Percentiles rank a stretch among this genome's conserved stretches.
Evolutionary conservation across 2,329 filamentous ascomycete species (phyloP).

Genomic region (Claviceps spartinae): DNA sequence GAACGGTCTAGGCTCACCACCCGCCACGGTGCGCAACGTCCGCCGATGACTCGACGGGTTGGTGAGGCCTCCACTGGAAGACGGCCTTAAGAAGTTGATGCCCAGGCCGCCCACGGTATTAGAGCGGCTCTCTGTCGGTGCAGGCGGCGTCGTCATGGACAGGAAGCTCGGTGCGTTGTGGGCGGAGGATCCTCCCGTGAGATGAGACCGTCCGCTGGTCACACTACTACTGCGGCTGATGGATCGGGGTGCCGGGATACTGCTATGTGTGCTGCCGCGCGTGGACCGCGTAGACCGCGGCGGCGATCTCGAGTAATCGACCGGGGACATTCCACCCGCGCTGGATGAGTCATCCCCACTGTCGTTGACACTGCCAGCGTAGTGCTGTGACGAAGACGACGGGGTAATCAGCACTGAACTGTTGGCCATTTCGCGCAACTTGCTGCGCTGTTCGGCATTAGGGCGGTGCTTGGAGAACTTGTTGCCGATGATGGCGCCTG

Average conservation of each 20-base stretch:
- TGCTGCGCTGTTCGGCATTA: conserved; percentile 61
- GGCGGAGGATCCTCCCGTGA: conserved; percentile 17
- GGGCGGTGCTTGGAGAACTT: conserved; percentile 87
- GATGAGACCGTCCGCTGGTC: conserved; percentile 31
- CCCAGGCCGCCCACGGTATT: conserved; percentile 14
- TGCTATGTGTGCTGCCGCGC: conserved; percentile 34
- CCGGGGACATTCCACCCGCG: conserved; percentile 36
- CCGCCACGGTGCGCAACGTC: conserved; percentile 7
- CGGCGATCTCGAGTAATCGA: conserved; percentile 47
- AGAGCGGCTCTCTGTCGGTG: conserved; percentile 20
- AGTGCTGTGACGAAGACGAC: conserved; percentile 21
- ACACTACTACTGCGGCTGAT: conserved; percentile 41
- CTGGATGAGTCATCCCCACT: conserved; percentile 43
- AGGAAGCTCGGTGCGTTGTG: conserved; percentile 24
- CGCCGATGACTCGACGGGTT: conserved; percentile 9
- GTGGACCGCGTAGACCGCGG: conserved; percentile 30
- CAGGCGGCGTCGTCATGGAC: conserved; percentile 33
- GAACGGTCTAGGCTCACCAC: conserved; percentile 14
- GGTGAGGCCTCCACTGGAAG: conserved; percentile 18
- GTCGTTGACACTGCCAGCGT: conserved; percentile 31
- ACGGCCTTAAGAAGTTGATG: conserved; percentile 19
- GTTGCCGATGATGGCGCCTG: conserved; percentile 92
- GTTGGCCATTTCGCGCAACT: conserved; percentile 72
- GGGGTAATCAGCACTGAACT: conserved; percentile 50
- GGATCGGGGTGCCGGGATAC: conserved; percentile 30